phyloP scores from a whole-genome alignment of 257 asterid species.

The Scutellaria galericulata region DNA sequence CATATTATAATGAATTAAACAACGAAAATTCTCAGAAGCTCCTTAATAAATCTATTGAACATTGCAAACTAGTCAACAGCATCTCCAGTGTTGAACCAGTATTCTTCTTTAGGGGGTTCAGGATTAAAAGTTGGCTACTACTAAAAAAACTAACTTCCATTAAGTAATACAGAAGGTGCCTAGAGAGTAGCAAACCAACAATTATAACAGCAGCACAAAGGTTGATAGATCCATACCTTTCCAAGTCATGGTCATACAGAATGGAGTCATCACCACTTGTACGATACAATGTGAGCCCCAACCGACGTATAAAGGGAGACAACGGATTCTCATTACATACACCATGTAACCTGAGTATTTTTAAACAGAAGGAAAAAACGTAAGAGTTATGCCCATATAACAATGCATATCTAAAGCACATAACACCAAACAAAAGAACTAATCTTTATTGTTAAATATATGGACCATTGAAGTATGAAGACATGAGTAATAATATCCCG shows the following conservation, averaged over 20 bases:
- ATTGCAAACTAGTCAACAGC: slow-evolving; percentile 19
- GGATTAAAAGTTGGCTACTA: not conserved
- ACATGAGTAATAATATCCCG: not conserved
- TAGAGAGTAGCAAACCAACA: not conserved
- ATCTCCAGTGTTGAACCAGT: slow-evolving; percentile 4
- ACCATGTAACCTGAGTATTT: slow-evolving; percentile 84
- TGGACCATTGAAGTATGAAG: not conserved
- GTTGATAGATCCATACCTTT: slow-evolving; percentile 62
- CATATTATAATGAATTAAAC: not conserved
- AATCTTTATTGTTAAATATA: too few species aligned
- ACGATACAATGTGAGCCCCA: slow-evolving; percentile 87
- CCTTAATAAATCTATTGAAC: not conserved
- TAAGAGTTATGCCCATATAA: slow-evolving; percentile 5
- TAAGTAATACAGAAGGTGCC: slow-evolving; percentile 10
- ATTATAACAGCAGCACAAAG: slow-evolving; percentile 20
- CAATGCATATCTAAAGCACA: slow-evolving; percentile 5
- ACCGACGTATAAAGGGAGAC: slow-evolving; percentile 86
- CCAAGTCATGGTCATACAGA: slow-evolving; percentile 94
- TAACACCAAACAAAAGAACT: slow-evolving; percentile 11
- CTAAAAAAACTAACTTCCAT: not conserved
- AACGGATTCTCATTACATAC: slow-evolving; percentile 98
- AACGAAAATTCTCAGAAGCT: not conserved
- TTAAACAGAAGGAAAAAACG: slow-evolving; percentile 21
- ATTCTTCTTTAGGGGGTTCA: not conserved
- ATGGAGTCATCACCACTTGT: slow-evolving; percentile 97